Conservation (phyloP, 2,329 filamentous ascomycete genomes). For the Pyrenochaeta sp. region DNA sequence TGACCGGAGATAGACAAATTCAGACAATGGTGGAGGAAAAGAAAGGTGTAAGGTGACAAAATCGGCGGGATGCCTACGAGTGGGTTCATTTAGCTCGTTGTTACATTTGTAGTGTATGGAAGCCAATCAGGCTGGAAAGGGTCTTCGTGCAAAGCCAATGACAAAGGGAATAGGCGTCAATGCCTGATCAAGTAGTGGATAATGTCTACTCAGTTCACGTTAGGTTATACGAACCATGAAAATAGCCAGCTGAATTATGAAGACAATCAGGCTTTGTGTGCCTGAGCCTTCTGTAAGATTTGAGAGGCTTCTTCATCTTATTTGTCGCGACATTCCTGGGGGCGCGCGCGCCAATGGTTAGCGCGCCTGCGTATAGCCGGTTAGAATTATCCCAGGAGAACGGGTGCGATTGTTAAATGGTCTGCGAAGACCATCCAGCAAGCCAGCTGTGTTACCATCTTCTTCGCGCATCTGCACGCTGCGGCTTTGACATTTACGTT, state of each 20-base stretch:
- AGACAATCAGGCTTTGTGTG: neutral
- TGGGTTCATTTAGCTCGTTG: too few species aligned
- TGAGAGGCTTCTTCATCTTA: conserved; percentile 8
- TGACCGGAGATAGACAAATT: too few species aligned
- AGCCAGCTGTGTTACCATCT: neutral
- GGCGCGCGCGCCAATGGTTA: conserved; percentile 6
- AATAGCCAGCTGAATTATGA: neutral
- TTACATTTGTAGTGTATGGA: too few species aligned
- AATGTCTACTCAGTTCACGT: neutral
- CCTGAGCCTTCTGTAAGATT: neutral
- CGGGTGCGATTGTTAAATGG: conserved; percentile 1
- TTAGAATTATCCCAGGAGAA: conserved; percentile 3
- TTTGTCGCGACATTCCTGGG: conserved; percentile 7
- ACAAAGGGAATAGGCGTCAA: neutral
- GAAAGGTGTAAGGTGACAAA: too few species aligned
- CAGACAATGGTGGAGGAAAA: too few species aligned
- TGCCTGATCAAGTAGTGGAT: neutral
- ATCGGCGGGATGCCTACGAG: too few species aligned
- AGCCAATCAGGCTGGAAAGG: too few species aligned
- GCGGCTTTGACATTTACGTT: neutral
- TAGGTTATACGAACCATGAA: neutral
- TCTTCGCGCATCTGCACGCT: conserved; percentile 3
- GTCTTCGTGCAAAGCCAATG: too few species aligned
- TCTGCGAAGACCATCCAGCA: neutral
- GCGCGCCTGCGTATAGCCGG: conserved; percentile 1